phyloP scores from a whole-genome alignment of 139 green algal genomes.

The Tetraselmis chui region DNA sequence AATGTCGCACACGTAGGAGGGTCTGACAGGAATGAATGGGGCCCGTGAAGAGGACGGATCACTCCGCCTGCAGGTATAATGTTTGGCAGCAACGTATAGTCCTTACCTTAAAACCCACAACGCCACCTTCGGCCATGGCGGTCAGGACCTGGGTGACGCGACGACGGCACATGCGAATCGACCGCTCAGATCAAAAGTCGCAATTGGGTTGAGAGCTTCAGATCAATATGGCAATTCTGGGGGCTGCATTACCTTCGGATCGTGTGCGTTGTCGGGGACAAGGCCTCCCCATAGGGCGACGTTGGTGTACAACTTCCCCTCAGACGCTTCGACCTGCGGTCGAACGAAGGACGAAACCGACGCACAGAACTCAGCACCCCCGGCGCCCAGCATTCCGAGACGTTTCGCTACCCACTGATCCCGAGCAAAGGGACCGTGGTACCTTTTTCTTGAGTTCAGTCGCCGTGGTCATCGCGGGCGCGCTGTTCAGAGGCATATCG shows the following conservation, averaged over 20 bases:
- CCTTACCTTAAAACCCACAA: slow-evolving; percentile 91
- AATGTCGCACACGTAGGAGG: too few species aligned
- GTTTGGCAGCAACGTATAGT: too few species aligned
- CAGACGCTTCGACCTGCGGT: slow-evolving; percentile 7
- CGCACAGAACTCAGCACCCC: neutral
- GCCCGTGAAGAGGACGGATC: too few species aligned
- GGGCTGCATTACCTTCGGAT: too few species aligned
- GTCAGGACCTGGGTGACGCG: slow-evolving; percentile 41
- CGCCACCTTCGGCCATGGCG: slow-evolving; percentile 58
- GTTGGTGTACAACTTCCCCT: slow-evolving; percentile 63
- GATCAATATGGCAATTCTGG: too few species aligned
- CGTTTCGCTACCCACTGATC: slow-evolving; percentile 30
- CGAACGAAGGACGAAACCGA: neutral
- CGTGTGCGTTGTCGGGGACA: slow-evolving; percentile 73
- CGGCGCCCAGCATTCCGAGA: slow-evolving; percentile 4
- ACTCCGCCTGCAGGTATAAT: too few species aligned
- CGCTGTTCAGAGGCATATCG: slow-evolving; percentile 93
- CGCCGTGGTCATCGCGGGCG: slow-evolving; percentile 42
- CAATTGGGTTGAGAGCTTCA: too few species aligned
- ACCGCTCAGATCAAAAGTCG: too few species aligned
- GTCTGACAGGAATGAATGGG: too few species aligned
- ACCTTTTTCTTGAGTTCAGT: neutral
- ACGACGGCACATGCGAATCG: too few species aligned
- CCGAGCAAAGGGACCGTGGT: slow-evolving; percentile 41
- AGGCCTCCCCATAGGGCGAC: slow-evolving; percentile 88